These are phyloP conservation scores for Rhizopogon sp. DNA, from an alignment of 768 basidiomycete species.

Conservation along the genomic window DNA sequence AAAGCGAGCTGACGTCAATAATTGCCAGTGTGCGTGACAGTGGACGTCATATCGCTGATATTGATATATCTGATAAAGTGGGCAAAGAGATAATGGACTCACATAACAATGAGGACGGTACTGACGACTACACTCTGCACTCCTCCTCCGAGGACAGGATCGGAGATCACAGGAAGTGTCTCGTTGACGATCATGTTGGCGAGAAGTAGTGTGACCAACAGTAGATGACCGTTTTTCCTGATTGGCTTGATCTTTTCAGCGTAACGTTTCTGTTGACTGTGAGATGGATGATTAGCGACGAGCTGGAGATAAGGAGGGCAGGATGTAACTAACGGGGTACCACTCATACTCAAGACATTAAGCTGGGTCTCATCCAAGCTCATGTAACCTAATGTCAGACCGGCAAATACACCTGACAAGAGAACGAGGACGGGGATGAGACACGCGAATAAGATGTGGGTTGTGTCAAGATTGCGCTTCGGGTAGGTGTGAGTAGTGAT, in stretches of 20 bases:
- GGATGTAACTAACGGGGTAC: conserved; percentile 59
- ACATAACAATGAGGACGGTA: conserved; percentile 87
- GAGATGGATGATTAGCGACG: background rate
- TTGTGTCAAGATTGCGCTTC: conserved; percentile 22
- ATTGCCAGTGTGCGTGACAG: background rate
- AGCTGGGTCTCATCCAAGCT: conserved; percentile 90
- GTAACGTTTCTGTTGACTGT: conserved; percentile 73
- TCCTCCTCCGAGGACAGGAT: conserved; percentile 76
- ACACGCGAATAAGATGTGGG: conserved; percentile 33
- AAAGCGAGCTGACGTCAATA: background rate
- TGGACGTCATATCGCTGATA: background rate
- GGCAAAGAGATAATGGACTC: conserved; percentile 28
- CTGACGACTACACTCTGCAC: conserved; percentile 73
- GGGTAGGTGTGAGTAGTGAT: conserved; percentile 20
- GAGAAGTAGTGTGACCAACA: conserved; percentile 77
- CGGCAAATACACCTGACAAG: conserved; percentile 83
- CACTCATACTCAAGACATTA: conserved; percentile 79
- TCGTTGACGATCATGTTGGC: conserved; percentile 94
- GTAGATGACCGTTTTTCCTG: conserved; percentile 75
- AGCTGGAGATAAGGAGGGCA: background rate
- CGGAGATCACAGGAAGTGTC: conserved; percentile 78
- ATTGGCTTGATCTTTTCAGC: conserved; percentile 86
- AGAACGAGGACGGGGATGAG: conserved; percentile 85
- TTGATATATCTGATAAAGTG: no score
- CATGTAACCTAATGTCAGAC: conserved; percentile 90